Base-by-base conservation (phyloP, 75 land plant genomes). In the Sequoiadendron giganteum region DNA sequence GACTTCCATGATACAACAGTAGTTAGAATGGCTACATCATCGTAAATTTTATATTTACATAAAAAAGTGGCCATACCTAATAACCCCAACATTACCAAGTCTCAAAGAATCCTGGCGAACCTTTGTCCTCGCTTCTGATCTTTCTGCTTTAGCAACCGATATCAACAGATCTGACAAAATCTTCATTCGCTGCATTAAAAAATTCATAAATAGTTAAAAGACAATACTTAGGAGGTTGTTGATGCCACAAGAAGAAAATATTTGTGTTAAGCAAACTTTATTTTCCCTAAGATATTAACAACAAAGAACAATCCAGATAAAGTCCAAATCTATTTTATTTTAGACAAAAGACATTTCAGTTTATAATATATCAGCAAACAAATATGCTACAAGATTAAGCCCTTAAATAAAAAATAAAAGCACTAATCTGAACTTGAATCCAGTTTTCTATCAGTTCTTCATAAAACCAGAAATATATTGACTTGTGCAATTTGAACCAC, bases 111-210 rank as follows among this genome's bases (percentile, higher is more conserved):
- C 97, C 81, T 97, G 99, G 7, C 94, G 93, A n/a, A 97, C 87
- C 85, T 93, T 96, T 87, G 93, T 89, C 86, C 99, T 94, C 49
- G 99, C 92, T 88, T 97, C 99, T 86, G 94, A 94, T 70, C 99
- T 92, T 89, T 96, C 99, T 36, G 96, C 94, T 91, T 91, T 96
- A 61, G 97, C 95, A 38, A 97, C 95, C 55, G 97, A 90, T 89
- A 97, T 96, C 58, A 97, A 87, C 34, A 97, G 89, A 90, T 97
- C 99, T 68, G 97, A 97, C 58, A 97, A 77, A 19, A 93, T 87
- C 91, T 97, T 97, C 61, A 91, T 85, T 81, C 96, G 91, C 98
- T 97, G 95, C 92, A 92, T 56, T 40, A 80, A 80, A 70, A 52
- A 61, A 54, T 54, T 76, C 55, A n/a, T 36, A n/a, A 43, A 89